A percentile compares a stretch with the other conserved stretches of the same genome.
These are phyloP conservation scores for Plenodomus lindquistii DNA, from an alignment of 2,329 filamentous ascomycete species.

Conservation along the genomic window DNA sequence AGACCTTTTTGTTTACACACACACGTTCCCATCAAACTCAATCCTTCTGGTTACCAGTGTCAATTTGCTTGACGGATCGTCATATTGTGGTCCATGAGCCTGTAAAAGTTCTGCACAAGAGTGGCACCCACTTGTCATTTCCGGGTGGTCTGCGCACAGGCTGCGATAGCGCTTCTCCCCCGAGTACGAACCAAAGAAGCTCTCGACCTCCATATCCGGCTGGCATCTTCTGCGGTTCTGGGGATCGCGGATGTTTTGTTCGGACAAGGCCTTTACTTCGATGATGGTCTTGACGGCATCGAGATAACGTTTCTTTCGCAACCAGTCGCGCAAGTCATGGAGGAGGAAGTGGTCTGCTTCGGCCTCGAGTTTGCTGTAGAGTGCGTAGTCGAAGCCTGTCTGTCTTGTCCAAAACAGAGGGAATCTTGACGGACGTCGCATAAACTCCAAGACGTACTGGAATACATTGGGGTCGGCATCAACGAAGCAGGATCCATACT, in stretches of 20 bases:
- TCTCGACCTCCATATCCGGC: slow-evolving; percentile 5
- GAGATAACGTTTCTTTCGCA: slow-evolving; percentile 22
- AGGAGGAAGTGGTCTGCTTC: slow-evolving; percentile 42
- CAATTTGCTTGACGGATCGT: neutral
- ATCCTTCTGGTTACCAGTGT: slow-evolving; percentile 1
- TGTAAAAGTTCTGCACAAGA: neutral
- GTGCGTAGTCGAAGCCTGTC: slow-evolving; percentile 34
- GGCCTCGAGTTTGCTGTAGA: slow-evolving; percentile 34
- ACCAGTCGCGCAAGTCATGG: slow-evolving; percentile 31
- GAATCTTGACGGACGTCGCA: slow-evolving; percentile 31
- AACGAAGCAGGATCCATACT: slow-evolving; percentile 42
- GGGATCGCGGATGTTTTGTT: neutral
- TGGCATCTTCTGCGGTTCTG: neutral
- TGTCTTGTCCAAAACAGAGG: slow-evolving; percentile 40
- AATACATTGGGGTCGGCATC: slow-evolving; percentile 43
- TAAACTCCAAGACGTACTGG: slow-evolving; percentile 41
- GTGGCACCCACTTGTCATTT: neutral
- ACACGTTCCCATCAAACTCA: slow-evolving; percentile 4
- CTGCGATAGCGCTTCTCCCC: slow-evolving; percentile 1
- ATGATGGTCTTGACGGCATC: slow-evolving; percentile 17
- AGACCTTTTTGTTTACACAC: neutral
- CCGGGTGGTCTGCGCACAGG: slow-evolving; percentile 2
- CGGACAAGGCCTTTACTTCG: slow-evolving; percentile 1
- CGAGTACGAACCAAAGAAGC: slow-evolving; percentile 5
- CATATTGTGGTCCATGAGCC: slow-evolving; percentile 1